Conservation (phyloP, 306 rosid species). For the Cucumis hystrix region DNA sequence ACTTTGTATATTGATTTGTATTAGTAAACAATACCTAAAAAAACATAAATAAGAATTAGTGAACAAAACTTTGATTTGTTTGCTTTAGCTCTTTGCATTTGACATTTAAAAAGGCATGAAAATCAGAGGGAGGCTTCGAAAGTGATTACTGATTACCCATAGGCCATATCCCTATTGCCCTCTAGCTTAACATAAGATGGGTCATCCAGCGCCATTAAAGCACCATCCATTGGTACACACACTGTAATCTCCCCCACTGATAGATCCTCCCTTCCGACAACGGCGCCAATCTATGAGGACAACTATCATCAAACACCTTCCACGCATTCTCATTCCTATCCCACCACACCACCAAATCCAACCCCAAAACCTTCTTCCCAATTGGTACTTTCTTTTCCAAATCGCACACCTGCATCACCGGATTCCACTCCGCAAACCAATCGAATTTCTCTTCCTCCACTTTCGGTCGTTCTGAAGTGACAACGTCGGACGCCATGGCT, state of each 20-base stretch:
- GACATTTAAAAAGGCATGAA: background rate
- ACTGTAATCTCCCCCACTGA: slow-evolving; percentile 85
- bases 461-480: slow-evolving; percentile 23
- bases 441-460: slow-evolving; percentile 37
- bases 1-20: too few relatives aligned
- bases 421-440: slow-evolving; percentile 84
- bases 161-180: slow-evolving; percentile 74
- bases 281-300: slow-evolving; percentile 95
- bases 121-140: background rate
- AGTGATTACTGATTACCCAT: slow-evolving; percentile 49
- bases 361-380: slow-evolving; percentile 62
- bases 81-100: background rate
- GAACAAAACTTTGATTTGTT: background rate
- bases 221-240: slow-evolving; percentile 99
- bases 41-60: background rate
- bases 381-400: slow-evolving; percentile 73
- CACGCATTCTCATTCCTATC: slow-evolving; percentile 67
- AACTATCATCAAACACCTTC: slow-evolving; percentile 78
- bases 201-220: slow-evolving; percentile 75
- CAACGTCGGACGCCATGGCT: slow-evolving; percentile 30
- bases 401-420: slow-evolving; percentile 77
- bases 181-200: slow-evolving; percentile 45
- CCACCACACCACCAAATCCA: slow-evolving; percentile 97
- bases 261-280: slow-evolving; percentile 92
- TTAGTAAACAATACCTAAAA: background rate